A percentile compares a stretch with the other conserved stretches of the same genome.
These are phyloP conservation scores for Podospora tetraspora DNA, from an alignment of 495 filamentous ascomycete genomes.

Conservation along the genomic window DNA sequence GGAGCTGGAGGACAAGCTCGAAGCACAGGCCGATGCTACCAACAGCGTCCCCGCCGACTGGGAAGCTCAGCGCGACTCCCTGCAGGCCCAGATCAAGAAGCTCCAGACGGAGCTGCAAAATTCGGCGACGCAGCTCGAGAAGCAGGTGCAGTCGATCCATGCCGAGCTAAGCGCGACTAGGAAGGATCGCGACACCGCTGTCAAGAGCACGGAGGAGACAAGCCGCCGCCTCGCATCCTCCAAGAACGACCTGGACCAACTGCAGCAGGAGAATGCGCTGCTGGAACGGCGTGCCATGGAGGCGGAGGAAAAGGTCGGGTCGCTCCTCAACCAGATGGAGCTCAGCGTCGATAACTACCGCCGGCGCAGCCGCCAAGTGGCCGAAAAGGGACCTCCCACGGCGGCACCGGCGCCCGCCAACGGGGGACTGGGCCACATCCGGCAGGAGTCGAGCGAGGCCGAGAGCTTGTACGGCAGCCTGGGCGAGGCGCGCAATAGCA, in stretches of 20 bases:
- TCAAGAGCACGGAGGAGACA: slow-evolving; percentile 50
- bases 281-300: slow-evolving; percentile 79
- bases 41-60: slow-evolving; percentile 52
- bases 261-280: slow-evolving; percentile 72
- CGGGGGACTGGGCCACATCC: slow-evolving; percentile 39
- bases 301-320: slow-evolving; percentile 86
- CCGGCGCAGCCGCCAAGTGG: slow-evolving; percentile 50
- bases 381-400: background rate
- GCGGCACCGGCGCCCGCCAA: slow-evolving; percentile 5
- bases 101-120: slow-evolving; percentile 65
- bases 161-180: slow-evolving; percentile 58
- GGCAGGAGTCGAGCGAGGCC: slow-evolving; percentile 56
- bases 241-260: slow-evolving; percentile 66
- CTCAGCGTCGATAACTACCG: slow-evolving; percentile 91
- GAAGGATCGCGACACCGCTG: slow-evolving; percentile 62
- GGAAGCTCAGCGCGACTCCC: slow-evolving; percentile 68
- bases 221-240: slow-evolving; percentile 55
- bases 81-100: slow-evolving; percentile 67
- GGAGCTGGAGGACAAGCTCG: slow-evolving; percentile 48
- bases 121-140: slow-evolving; percentile 63
- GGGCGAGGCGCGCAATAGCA: slow-evolving; percentile 60
- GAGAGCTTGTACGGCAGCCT: slow-evolving; percentile 43
- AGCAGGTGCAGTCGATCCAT: slow-evolving; percentile 61
- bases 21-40: slow-evolving; percentile 30
- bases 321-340: slow-evolving; percentile 91